A percentile compares a stretch with the other conserved stretches of the same genome.
phyloP scores from a whole-genome alignment of 495 filamentous ascomycete genomes.

The Hypoxylon fragiforme region DNA sequence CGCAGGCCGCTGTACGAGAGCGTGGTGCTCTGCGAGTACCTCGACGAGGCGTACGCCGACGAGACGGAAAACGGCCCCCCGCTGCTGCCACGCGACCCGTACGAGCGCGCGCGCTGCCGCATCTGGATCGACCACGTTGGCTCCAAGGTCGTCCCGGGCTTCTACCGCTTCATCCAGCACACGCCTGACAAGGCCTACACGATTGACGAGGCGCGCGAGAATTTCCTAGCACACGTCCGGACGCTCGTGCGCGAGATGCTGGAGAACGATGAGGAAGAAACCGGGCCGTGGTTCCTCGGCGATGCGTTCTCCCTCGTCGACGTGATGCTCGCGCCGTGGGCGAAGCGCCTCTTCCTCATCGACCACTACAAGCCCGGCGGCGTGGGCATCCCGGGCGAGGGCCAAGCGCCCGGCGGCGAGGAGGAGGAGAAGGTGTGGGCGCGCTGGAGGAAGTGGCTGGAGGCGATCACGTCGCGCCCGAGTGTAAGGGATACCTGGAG shows the following conservation, averaged over 20 bases:
- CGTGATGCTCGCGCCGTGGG: slow-evolving; percentile 67
- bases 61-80: slow-evolving; percentile 35
- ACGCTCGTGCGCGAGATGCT: slow-evolving; percentile 61
- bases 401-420: slow-evolving; percentile 44
- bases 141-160: slow-evolving; percentile 63
- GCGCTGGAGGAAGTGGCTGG: slow-evolving; percentile 64
- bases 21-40: slow-evolving; percentile 67
- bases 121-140: slow-evolving; percentile 73
- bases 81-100: slow-evolving; percentile 60
- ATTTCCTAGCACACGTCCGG: slow-evolving; percentile 56
- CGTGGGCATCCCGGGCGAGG: slow-evolving; percentile 53
- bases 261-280: slow-evolving; percentile 31
- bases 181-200: slow-evolving; percentile 53
- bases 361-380: slow-evolving; percentile 69
- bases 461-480: slow-evolving; percentile 55
- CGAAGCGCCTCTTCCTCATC: slow-evolving; percentile 67
- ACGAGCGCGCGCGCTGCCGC: slow-evolving; percentile 59
- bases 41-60: slow-evolving; percentile 63
- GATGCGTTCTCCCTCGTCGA: slow-evolving; percentile 60
- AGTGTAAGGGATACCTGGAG: slow-evolving; percentile 67
- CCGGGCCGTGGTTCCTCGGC: slow-evolving; percentile 68
- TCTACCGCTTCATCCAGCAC: slow-evolving; percentile 67
- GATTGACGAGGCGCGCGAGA: slow-evolving; percentile 47
- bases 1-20: slow-evolving; percentile 67
- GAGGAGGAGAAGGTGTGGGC: slow-evolving; percentile 56